Conservation (phyloP, 768 basidiomycete genomes). For the Rhodotorula sphaerocarpa region DNA sequence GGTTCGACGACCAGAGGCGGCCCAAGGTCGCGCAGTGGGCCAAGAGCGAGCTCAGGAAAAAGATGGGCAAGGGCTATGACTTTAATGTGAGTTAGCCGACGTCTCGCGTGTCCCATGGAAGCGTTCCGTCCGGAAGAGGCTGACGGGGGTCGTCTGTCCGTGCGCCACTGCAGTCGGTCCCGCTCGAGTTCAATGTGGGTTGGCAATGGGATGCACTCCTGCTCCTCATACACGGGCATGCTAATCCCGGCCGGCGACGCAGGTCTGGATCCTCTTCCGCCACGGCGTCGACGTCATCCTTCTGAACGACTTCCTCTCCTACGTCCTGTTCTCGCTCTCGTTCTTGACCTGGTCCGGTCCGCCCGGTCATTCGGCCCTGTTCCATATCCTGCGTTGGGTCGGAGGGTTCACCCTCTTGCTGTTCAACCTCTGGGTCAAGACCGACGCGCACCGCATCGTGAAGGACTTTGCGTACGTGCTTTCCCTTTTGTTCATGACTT, state of each 20-base stretch:
- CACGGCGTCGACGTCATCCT: constrained; percentile 93
- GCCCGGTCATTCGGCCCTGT: constrained; percentile 58
- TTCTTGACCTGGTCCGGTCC: constrained; percentile 71
- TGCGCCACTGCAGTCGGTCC: constrained; percentile 6
- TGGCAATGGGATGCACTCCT: too few relatives aligned
- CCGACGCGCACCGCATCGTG: constrained; percentile 91
- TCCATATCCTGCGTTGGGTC: constrained; percentile 82
- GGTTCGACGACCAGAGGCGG: constrained; percentile 68
- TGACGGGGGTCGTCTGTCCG: too few relatives aligned
- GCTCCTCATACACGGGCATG: too few relatives aligned
- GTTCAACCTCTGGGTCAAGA: constrained; percentile 98
- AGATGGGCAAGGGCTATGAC: constrained; percentile 90
- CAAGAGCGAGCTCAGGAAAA: constrained; percentile 69
- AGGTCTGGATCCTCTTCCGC: constrained; percentile 93
- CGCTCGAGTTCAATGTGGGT: constrained; percentile 26
- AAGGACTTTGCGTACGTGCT: constrained; percentile 93
- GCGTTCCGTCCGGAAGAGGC: background rate
- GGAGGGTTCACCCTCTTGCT: constrained; percentile 74
- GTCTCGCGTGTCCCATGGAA: background rate
- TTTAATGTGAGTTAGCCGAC: constrained; percentile 59
- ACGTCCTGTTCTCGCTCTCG: constrained; percentile 89
- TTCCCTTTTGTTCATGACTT: constrained; percentile 44
- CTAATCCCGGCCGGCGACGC: background rate
- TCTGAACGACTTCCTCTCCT: constrained; percentile 89
- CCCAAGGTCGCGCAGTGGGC: constrained; percentile 62